Evolutionary conservation across 495 filamentous ascomycete genomes (phyloP).

Genomic region (Trichoderma reesei): DNA sequence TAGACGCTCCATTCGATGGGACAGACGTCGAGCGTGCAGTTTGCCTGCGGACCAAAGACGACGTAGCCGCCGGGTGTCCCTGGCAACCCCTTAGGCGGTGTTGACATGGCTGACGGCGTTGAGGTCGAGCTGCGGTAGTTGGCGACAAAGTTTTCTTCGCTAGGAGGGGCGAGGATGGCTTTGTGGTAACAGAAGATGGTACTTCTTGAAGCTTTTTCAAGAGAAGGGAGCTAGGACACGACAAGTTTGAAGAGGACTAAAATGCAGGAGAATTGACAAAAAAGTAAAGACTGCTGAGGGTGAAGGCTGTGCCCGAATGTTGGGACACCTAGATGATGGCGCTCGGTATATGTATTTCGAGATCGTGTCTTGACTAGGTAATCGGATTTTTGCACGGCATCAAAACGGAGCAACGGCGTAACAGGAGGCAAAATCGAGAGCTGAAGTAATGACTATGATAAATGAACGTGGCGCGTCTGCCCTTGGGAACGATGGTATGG

Average conservation of each 20-base stretch:
- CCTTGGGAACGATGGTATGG: not conserved
- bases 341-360: not conserved
- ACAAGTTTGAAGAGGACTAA: too few species aligned
- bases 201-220: too few species aligned
- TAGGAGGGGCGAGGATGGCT: too few species aligned
- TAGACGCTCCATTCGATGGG: conserved; percentile 17
- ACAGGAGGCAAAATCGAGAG: not conserved
- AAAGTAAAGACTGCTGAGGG: not conserved
- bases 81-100: not conserved
- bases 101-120: not conserved
- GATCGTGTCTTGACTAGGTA: not conserved
- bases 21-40: conserved; percentile 24
- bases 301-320: not conserved
- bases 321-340: too few species aligned
- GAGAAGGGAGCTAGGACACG: too few species aligned
- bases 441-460: not conserved
- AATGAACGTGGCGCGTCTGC: too few species aligned
- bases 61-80: conserved; percentile 7
- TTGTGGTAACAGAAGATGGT: too few species aligned
- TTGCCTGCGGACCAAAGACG: conserved; percentile 17
- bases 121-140: not conserved
- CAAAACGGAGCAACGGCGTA: not conserved
- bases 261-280: not conserved
- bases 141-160: too few species aligned
- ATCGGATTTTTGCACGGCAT: not conserved